phyloP scores from a whole-genome alignment of 768 basidiomycete species.

The Cystofilobasidium bisporidii region DNA sequence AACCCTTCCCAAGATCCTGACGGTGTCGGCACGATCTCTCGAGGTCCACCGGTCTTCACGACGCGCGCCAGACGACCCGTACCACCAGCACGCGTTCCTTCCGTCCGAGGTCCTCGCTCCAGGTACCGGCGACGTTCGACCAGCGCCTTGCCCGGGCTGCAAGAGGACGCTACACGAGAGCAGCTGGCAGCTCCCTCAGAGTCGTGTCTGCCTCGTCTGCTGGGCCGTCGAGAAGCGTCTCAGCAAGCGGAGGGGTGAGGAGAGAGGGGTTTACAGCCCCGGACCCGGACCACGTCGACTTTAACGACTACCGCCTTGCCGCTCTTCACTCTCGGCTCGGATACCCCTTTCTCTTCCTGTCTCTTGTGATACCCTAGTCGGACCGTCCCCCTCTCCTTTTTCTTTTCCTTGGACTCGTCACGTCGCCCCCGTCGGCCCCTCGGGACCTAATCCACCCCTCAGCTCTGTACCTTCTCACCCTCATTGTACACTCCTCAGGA shows the following conservation, averaged over 20 bases:
- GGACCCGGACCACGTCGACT: neutral
- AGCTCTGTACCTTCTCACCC: too few species aligned
- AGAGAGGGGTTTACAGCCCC: neutral
- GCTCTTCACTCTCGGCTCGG: too few species aligned
- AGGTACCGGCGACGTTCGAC: neutral
- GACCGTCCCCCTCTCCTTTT: too few species aligned
- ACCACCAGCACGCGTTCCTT: slow-evolving; percentile 11
- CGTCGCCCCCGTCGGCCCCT: too few species aligned
- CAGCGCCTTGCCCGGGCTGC: neutral
- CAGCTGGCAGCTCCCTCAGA: neutral
- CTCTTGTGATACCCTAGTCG: too few species aligned
- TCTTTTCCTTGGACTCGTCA: too few species aligned
- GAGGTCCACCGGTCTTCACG: neutral
- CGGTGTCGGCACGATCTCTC: neutral
- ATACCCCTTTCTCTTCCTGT: too few species aligned
- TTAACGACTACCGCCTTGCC: neutral
- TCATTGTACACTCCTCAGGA: too few species aligned
- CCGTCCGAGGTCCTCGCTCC: slow-evolving; percentile 1
- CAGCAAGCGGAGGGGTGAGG: neutral
- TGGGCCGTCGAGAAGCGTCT: slow-evolving; percentile 3
- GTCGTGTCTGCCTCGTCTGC: slow-evolving; percentile 2
- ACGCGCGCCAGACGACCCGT: neutral
- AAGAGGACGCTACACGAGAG: neutral
- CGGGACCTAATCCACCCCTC: too few species aligned
- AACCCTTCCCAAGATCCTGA: neutral